A percentile compares a stretch with the other conserved stretches of the same genome.
Conservation (phyloP, 495 filamentous ascomycete species). For the Trichoderma virens region DNA sequence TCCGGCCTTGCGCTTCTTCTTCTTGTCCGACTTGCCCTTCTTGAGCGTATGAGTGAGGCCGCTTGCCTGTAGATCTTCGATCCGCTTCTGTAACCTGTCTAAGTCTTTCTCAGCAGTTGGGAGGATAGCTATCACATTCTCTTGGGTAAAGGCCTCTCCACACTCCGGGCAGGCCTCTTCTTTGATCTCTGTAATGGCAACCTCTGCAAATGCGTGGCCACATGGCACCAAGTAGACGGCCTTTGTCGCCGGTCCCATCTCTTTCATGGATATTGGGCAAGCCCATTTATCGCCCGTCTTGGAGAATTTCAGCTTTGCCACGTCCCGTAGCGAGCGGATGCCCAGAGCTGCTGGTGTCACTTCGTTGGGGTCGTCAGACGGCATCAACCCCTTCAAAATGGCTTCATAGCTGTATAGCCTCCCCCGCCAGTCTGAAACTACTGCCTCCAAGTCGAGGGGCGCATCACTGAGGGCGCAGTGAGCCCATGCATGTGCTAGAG, state of each 20-base stretch:
- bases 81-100: constrained; percentile 54
- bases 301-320: constrained; percentile 77
- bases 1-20: constrained; percentile 43
- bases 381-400: constrained; percentile 72
- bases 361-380: constrained; percentile 55
- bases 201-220: constrained; percentile 87
- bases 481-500: constrained; percentile 75
- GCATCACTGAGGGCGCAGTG: constrained; percentile 79
- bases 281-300: constrained; percentile 53
- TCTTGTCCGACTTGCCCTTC: constrained; percentile 75
- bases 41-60: constrained; percentile 84
- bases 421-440: constrained; percentile 79
- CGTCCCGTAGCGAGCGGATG: constrained; percentile 74
- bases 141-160: constrained; percentile 60
- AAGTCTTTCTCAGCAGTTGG: constrained; percentile 65
- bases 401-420: constrained; percentile 94
- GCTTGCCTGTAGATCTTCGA: constrained; percentile 55
- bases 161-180: constrained; percentile 54
- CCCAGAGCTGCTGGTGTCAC: constrained; percentile 59
- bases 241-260: constrained; percentile 70
- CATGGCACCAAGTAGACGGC: constrained; percentile 90
- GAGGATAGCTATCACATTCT: constrained; percentile 79
- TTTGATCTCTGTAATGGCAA: constrained; percentile 68
- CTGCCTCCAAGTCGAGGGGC: constrained; percentile 55
- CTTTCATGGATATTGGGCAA: constrained; percentile 83